Percentiles rank a stretch among this genome's conserved stretches.
These are phyloP conservation scores for Trypanosoma mega DNA, from an alignment of 208 protist species.

Conservation along the genomic window DNA sequence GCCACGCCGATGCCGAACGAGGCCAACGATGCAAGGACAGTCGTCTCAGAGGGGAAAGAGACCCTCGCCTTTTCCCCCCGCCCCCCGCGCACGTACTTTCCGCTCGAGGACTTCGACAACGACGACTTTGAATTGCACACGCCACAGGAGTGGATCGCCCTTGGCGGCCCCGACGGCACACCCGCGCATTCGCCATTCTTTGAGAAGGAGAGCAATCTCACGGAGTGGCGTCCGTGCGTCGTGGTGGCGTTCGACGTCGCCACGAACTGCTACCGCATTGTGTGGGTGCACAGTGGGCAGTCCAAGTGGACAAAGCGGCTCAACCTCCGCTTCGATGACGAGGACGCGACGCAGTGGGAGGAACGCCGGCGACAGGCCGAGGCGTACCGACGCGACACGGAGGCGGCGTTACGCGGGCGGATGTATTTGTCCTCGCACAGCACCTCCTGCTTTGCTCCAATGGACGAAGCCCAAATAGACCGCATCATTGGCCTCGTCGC, in stretches of 20 bases:
- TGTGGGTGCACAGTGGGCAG: conserved; percentile 63
- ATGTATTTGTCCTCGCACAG: conserved; percentile 79
- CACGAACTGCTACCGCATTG: conserved; percentile 62
- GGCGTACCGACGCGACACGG: conserved; percentile 64
- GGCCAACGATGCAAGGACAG: not conserved
- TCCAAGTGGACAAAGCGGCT: conserved; percentile 85
- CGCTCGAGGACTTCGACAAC: conserved; percentile 90
- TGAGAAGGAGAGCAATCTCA: conserved; percentile 32
- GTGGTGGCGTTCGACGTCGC: conserved; percentile 74
- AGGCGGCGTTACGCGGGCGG: conserved; percentile 66
- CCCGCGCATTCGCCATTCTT: conserved; percentile 85
- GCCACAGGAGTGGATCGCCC: conserved; percentile 79
- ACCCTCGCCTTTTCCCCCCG: not conserved
- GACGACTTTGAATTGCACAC: conserved; percentile 59
- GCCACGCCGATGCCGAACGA: not conserved
- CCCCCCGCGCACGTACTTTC: conserved; percentile 47
- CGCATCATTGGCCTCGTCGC: conserved; percentile 80
- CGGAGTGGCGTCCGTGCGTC: conserved; percentile 65
- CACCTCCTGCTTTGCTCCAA: conserved; percentile 49
- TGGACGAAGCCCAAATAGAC: conserved; percentile 84
- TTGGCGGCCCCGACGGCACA: conserved; percentile 56
- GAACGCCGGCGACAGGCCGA: conserved; percentile 71
- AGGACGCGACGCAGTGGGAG: conserved; percentile 72
- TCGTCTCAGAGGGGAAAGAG: not conserved
- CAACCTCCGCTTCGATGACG: conserved; percentile 89